A percentile compares a stretch with the other conserved stretches of the same genome.
phyloP scores from a whole-genome alignment of 139 green algal genomes.

The Auxenochlorella pyrenoidosa region DNA sequence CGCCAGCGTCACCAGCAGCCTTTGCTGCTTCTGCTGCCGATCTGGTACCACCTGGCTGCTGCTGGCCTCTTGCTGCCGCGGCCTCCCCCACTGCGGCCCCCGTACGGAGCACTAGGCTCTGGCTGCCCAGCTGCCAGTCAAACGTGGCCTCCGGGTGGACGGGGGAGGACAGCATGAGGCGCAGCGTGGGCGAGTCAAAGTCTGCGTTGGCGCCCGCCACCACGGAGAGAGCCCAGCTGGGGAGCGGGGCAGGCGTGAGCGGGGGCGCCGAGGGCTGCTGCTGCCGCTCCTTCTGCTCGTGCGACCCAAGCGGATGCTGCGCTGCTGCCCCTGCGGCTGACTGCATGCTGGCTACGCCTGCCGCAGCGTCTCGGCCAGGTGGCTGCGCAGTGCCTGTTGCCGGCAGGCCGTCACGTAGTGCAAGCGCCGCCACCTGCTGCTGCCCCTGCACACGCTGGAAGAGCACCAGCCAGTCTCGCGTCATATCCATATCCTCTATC shows the following conservation, averaged over 20 bases:
- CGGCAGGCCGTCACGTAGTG: not conserved
- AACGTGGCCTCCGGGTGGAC: constrained; percentile 53
- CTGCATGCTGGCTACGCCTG: not conserved
- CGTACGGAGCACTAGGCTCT: not conserved
- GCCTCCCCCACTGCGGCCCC: not conserved
- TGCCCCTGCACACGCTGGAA: not conserved
- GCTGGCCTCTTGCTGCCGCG: not conserved
- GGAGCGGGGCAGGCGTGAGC: constrained; percentile 50
- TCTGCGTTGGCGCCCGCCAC: constrained; percentile 63
- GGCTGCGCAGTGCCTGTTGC: not conserved
- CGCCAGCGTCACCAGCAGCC: not conserved
- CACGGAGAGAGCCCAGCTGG: constrained; percentile 56
- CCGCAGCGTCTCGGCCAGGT: not conserved
- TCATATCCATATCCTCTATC: constrained; percentile 76
- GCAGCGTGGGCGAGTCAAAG: constrained; percentile 36
- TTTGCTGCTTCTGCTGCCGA: not conserved
- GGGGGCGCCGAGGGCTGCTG: not conserved
- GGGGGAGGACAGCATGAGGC: constrained; percentile 59
- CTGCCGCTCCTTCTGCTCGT: not conserved
- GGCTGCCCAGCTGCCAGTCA: constrained; percentile 45
- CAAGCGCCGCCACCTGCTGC: constrained; percentile 25
- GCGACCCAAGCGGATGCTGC: not conserved
- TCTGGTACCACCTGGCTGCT: not conserved
- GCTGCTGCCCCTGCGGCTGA: not conserved
- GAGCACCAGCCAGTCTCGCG: constrained; percentile 28